phyloP scores from a whole-genome alignment of 2,329 filamentous ascomycete genomes.

The Trichoderma hamatum region DNA sequence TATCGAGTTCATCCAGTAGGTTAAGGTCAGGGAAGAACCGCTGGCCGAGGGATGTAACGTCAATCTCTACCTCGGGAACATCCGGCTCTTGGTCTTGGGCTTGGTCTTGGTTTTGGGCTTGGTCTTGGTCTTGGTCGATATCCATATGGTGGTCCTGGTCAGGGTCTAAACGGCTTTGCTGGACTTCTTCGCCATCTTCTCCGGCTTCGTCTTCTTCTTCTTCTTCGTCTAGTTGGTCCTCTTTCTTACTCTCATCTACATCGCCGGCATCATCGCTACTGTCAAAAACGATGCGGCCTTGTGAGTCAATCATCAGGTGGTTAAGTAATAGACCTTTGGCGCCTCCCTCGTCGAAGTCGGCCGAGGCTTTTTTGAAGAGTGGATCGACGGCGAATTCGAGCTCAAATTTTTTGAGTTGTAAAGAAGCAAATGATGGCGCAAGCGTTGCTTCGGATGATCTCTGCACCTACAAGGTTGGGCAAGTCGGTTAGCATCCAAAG shows the following conservation, averaged over 20 bases:
- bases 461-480: conserved; percentile 52
- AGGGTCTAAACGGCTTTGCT: conserved; percentile 42
- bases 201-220: conserved; percentile 44
- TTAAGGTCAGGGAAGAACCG: conserved; percentile 86
- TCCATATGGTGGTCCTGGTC: conserved; percentile 45
- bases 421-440: conserved; percentile 80
- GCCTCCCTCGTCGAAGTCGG: conserved; percentile 97
- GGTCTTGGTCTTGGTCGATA: conserved; percentile 39
- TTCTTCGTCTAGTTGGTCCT: conserved; percentile 45
- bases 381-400: conserved; percentile 96
- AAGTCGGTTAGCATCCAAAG: conserved; percentile 9
- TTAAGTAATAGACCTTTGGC: conserved; percentile 94
- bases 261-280: conserved; percentile 85
- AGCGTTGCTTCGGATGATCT: conserved; percentile 92
- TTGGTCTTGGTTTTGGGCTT: conserved; percentile 49
- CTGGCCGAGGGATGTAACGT: conserved; percentile 71
- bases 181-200: conserved; percentile 37
- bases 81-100: conserved; percentile 54
- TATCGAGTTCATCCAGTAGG: conserved; percentile 79
- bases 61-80: conserved; percentile 64
- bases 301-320: conserved; percentile 90
- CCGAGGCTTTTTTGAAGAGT: conserved; percentile 98
- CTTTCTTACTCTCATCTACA: conserved; percentile 43
- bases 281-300: conserved; percentile 95
- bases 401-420: conserved; percentile 97